Evolutionary conservation across 768 basidiomycete genomes (phyloP), one percentile per base, ranked within the genome.

Genomic region (Lentinus tigrinus): DNA sequence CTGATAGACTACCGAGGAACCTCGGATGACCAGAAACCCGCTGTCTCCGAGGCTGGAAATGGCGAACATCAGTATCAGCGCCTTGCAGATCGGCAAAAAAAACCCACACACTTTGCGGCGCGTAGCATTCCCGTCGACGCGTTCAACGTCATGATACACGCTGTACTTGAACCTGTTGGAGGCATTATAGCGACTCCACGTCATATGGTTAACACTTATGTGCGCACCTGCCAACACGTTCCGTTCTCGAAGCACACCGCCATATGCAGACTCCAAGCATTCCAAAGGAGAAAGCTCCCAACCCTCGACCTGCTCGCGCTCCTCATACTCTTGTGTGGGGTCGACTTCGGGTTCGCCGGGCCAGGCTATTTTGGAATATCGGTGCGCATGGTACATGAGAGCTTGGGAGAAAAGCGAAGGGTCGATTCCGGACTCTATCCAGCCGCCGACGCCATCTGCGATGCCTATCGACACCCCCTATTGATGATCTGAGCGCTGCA

Each of bases 381-480:
- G 81, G 69, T 88, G 83, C 2, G 91, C 85, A 71, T 91, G 87
- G 72, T 87, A 95, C 90, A 95, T 94, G 50, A 98, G 76, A 0
- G 91, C 84, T 73, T 97, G 95, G 1, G 93, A 87, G 75, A 95
- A 98, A 44, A 95, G 75, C 0, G 93, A 87, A 1, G 93, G 93
- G 72, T 97, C 93, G 52, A 92, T 82, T 16, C 92, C 89, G 26
- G 83, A 82, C 37, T 87, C 83, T 47, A 84, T 81, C 95, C 95
- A 98, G 19, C 95, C 94, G 2, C 94, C 94, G 4, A 97, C 94
- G 19, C 95, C 95, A 65, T 98, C 95, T 38, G 94, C 91, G 4
- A 97, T 83, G 37, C 92, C 93, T 52, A 97, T 78, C 2, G 89
- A 82, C 27, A 91, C 70, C 23, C 90, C 89, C 89, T 92, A 46